Percentiles rank a stretch among this genome's conserved stretches.
These are phyloP conservation scores for Neonectria neomacrospora DNA, from an alignment of 2,329 filamentous ascomycete species.

Conservation along the genomic window DNA sequence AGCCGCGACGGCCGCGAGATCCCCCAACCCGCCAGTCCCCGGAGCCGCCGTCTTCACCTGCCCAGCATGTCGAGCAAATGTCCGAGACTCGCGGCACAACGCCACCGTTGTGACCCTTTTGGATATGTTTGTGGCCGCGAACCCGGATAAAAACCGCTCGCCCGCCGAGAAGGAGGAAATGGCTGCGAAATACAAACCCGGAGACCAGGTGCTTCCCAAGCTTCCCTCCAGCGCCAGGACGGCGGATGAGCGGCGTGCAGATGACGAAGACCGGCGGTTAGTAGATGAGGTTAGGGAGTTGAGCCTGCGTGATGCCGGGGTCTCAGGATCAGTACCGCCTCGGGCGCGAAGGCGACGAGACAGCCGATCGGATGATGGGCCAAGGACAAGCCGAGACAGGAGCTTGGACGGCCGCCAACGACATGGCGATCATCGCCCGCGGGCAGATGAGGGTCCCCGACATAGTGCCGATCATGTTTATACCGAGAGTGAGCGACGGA, in stretches of 20 bases:
- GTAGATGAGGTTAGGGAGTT: conserved; percentile 77
- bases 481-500: conserved; percentile 48
- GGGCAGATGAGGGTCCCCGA: conserved; percentile 41
- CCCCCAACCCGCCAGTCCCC: conserved; percentile 60
- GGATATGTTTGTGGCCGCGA: conserved; percentile 85
- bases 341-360: conserved; percentile 47
- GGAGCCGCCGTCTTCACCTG: conserved; percentile 77
- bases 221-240: conserved; percentile 63
- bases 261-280: conserved; percentile 75
- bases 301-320: conserved; percentile 76
- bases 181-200: conserved; percentile 79
- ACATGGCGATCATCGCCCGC: conserved; percentile 39
- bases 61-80: conserved; percentile 87
- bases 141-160: conserved; percentile 78
- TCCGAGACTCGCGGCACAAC: conserved; percentile 90
- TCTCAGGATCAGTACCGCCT: conserved; percentile 52
- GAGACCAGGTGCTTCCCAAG: conserved; percentile 81
- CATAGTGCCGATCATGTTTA: conserved; percentile 52
- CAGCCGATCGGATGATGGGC: conserved; percentile 50
- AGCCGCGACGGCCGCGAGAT: conserved; percentile 66
- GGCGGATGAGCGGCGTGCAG: conserved; percentile 62
- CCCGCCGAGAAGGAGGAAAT: conserved; percentile 81
- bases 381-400: conserved; percentile 47
- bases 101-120: conserved; percentile 89
- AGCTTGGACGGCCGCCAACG: conserved; percentile 48